Conservation (phyloP, 2,329 filamentous ascomycete genomes). For the Neodidymelliopsis sp. region DNA sequence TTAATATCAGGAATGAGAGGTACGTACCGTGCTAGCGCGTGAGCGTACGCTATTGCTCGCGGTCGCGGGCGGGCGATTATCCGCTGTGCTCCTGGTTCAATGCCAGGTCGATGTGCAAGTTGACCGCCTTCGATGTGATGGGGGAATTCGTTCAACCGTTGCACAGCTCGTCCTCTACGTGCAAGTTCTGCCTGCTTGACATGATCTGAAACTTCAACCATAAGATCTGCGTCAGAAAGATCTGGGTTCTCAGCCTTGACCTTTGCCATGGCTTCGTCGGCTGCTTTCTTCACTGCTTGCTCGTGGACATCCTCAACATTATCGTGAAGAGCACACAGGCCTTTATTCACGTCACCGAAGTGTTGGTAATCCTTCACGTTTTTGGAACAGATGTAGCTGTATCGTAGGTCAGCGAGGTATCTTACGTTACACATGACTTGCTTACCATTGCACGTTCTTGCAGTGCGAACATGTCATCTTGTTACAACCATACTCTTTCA, state of each 20-base stretch:
- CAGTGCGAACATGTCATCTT: constrained; percentile 79
- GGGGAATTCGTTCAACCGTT: constrained; percentile 25
- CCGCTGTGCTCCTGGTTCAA: background rate
- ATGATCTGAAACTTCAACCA: constrained; percentile 64
- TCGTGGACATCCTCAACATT: constrained; percentile 66
- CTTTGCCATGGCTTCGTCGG: constrained; percentile 63
- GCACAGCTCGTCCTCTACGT: constrained; percentile 28
- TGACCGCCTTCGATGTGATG: constrained; percentile 31
- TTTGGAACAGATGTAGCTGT: constrained; percentile 75
- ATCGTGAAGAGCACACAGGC: constrained; percentile 72
- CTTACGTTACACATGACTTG: constrained; percentile 2
- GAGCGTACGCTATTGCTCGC: background rate
- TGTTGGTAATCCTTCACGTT: constrained; percentile 70
- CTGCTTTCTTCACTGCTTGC: constrained; percentile 68
- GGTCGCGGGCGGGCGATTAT: background rate
- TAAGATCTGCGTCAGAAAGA: constrained; percentile 64
- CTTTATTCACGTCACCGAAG: constrained; percentile 63
- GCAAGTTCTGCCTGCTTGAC: constrained; percentile 51
- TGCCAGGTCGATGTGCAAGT: constrained; percentile 16
- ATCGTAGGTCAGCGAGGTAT: constrained; percentile 8
- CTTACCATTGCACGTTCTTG: constrained; percentile 61
- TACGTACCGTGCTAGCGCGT: constrained; percentile 4
- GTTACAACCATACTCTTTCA: constrained; percentile 83
- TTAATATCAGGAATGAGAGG: background rate
- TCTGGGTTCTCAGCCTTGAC: constrained; percentile 67